phyloP scores from a whole-genome alignment of 306 rosid genomes.

The Castanea sativa region DNA sequence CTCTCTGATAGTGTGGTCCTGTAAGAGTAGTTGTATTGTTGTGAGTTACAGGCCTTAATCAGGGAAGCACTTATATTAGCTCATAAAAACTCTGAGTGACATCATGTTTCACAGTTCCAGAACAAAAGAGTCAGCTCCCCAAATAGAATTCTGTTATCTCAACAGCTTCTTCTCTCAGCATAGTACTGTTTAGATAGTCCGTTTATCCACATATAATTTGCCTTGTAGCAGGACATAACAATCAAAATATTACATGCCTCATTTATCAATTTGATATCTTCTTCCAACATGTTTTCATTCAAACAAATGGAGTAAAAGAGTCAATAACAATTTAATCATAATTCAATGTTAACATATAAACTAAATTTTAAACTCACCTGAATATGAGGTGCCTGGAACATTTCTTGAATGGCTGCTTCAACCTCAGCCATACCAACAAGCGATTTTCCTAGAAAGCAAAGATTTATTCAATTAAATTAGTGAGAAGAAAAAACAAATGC shows the following conservation, averaged over 20 bases:
- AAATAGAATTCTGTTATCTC: not conserved
- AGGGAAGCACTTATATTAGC: not conserved
- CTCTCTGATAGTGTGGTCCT: conserved; percentile 13
- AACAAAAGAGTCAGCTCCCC: not conserved
- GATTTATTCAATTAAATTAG: conserved; percentile 20
- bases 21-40: conserved; percentile 10
- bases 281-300: conserved; percentile 2
- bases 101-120: too few relatives aligned
- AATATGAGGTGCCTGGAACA: conserved; percentile 98
- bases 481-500: conserved; percentile 15
- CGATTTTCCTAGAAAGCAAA: conserved; percentile 44
- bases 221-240: not conserved
- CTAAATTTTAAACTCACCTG: conserved; percentile 55
- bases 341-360: not conserved
- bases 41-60: not conserved
- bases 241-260: conserved; percentile 2
- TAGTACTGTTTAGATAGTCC: not conserved
- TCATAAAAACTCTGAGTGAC: not conserved
- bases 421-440: conserved; percentile 75
- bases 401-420: conserved; percentile 92
- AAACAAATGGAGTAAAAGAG: conserved; percentile 7
- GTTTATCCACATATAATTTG: not conserved
- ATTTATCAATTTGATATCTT: conserved; percentile 4
- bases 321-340: conserved; percentile 10
- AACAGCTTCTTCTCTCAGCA: not conserved